Conservation (phyloP, 768 basidiomycete genomes). For the Jaapia argillacea region DNA sequence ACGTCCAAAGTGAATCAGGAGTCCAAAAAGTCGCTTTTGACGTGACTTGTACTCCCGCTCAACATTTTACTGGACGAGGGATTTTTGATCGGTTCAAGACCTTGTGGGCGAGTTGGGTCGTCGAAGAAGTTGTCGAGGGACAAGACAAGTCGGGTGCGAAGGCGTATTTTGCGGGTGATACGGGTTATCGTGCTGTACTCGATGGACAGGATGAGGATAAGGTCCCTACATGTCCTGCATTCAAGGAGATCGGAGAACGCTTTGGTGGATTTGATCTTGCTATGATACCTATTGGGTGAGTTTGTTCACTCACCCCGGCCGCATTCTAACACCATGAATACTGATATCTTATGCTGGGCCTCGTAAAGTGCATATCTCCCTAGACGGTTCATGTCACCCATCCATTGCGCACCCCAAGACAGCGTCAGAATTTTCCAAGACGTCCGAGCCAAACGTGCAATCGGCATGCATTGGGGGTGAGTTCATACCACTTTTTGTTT, state of each 20-base stretch:
- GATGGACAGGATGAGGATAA: constrained; percentile 36
- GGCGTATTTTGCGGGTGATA: constrained; percentile 63
- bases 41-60: constrained; percentile 51
- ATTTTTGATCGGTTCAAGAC: constrained; percentile 42
- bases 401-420: no score
- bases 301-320: no score
- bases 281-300: constrained; percentile 60
- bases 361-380: no score
- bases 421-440: no score
- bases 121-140: constrained; percentile 36
- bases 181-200: constrained; percentile 42
- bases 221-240: constrained; percentile 61
- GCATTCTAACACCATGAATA: no score
- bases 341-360: no score
- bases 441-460: no score
- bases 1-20: neutral
- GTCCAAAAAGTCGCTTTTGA: no score
- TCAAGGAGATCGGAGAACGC: constrained; percentile 55
- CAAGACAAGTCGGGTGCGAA: constrained; percentile 26
- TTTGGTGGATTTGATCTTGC: constrained; percentile 61
- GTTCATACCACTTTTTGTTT: no score
- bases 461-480: no score
- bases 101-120: constrained; percentile 60
- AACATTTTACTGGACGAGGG: constrained; percentile 49
- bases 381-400: no score